Evolutionary conservation across 148 eudicot genomes (phyloP).

Genomic region (Selenicereus undatus): DNA sequence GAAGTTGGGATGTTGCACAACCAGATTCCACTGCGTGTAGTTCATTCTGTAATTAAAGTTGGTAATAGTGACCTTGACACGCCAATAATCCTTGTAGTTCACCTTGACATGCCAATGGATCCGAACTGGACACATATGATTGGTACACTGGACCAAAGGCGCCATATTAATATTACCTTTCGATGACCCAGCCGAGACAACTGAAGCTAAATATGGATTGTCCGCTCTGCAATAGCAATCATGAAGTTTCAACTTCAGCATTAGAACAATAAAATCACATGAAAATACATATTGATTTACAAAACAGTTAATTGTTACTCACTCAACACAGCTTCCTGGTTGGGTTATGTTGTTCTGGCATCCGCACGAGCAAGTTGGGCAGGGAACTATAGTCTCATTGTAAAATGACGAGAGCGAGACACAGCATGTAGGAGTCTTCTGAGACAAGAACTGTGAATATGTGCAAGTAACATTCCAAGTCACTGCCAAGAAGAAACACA

Average conservation of each 20-base stretch:
- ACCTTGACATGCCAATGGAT: constrained; percentile 69
- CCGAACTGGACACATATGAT: constrained; percentile 69
- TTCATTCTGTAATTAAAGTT: constrained; percentile 64
- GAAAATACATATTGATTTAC: background rate
- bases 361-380: constrained; percentile 66
- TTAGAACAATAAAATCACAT: constrained; percentile 11
- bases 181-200: constrained; percentile 31
- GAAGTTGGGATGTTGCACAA: constrained; percentile 64
- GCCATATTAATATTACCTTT: constrained; percentile 19
- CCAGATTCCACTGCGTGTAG: constrained; percentile 68
- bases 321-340: constrained; percentile 54
- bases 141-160: constrained; percentile 55
- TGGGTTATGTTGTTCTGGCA: constrained; percentile 44
- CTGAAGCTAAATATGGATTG: constrained; percentile 47
- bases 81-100: constrained; percentile 72
- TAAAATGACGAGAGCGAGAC: constrained; percentile 75
- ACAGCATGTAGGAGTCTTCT: constrained; percentile 58
- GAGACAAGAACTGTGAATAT: constrained; percentile 60
- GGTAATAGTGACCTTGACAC: constrained; percentile 57
- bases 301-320: constrained; percentile 14
- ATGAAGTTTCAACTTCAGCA: constrained; percentile 8
- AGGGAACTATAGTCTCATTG: constrained; percentile 49
- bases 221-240: constrained; percentile 35
- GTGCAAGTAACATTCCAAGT: constrained; percentile 78
- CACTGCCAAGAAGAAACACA: constrained; percentile 39